Conservation (phyloP, 768 basidiomycete species). For the Mycena amicta region DNA sequence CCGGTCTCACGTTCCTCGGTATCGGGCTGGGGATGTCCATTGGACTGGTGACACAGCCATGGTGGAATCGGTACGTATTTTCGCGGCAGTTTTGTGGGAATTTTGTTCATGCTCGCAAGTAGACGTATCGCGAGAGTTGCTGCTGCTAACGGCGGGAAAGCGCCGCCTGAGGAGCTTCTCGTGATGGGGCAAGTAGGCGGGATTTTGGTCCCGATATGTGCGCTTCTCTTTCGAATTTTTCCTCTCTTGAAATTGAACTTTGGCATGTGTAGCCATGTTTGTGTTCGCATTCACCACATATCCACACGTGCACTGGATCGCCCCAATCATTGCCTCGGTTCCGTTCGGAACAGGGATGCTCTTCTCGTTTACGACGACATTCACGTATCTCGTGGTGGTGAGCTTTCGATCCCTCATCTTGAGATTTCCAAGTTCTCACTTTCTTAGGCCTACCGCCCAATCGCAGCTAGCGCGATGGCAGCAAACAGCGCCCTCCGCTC, state of each 20-base stretch:
- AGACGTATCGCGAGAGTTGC: constrained; percentile 44
- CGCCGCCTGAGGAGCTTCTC: constrained; percentile 69
- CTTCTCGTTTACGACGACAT: constrained; percentile 70
- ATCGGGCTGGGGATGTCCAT: constrained; percentile 60
- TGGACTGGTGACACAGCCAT: constrained; percentile 54
- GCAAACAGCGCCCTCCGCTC: constrained; percentile 66
- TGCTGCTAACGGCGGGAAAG: constrained; percentile 41
- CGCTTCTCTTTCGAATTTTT: constrained; percentile 43
- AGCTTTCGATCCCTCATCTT: too few species aligned
- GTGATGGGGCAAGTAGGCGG: constrained; percentile 71
- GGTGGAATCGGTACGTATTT: constrained; percentile 53
- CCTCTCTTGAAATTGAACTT: too few species aligned
- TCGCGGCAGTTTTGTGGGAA: not conserved
- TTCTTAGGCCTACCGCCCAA: constrained; percentile 67
- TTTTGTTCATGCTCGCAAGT: constrained; percentile 1
- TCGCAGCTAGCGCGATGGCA: constrained; percentile 69
- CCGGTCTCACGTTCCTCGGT: constrained; percentile 62
- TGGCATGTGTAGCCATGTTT: constrained; percentile 56
- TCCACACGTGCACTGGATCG: constrained; percentile 60
- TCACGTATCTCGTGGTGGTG: constrained; percentile 73
- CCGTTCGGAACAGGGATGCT: constrained; percentile 69
- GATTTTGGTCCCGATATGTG: constrained; percentile 62
- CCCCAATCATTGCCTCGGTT: constrained; percentile 62
- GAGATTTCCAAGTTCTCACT: too few species aligned
- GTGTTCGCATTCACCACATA: constrained; percentile 63